Conservation (phyloP, 495 filamentous ascomycete species). For the Tuber borchii region DNA sequence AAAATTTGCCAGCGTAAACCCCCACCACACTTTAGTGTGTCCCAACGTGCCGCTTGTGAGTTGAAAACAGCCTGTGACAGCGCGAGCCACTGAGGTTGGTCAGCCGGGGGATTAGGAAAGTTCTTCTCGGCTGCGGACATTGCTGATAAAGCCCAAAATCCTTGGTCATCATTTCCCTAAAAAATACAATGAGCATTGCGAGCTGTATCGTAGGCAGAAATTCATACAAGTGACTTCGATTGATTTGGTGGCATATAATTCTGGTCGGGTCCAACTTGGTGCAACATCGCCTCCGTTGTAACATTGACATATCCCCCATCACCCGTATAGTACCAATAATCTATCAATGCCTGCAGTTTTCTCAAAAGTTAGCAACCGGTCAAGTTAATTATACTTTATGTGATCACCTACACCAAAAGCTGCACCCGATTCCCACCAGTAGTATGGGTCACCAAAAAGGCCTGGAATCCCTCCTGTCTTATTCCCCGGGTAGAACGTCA, state of each 20-base stretch:
- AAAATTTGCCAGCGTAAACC: conserved; percentile 88
- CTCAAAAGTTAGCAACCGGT: conserved; percentile 15
- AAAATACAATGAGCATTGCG: not conserved
- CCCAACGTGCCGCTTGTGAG: conserved; percentile 64
- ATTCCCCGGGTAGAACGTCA: conserved; percentile 63
- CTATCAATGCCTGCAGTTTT: conserved; percentile 47
- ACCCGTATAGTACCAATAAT: conserved; percentile 73
- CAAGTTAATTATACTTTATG: conserved; percentile 1
- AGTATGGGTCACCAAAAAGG: conserved; percentile 50
- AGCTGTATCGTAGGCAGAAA: not conserved
- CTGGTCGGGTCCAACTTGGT: conserved; percentile 58
- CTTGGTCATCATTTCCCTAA: conserved; percentile 74
- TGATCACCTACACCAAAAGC: conserved; percentile 41
- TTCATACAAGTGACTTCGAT: conserved; percentile 54
- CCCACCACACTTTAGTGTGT: conserved; percentile 59
- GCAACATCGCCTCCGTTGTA: conserved; percentile 56
- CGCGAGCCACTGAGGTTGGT: conserved; percentile 62
- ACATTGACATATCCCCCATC: conserved; percentile 63
- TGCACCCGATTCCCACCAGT: conserved; percentile 67
- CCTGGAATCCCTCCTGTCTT: conserved; percentile 57
- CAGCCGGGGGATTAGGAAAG: conserved; percentile 57
- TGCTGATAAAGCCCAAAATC: conserved; percentile 71
- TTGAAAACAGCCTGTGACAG: conserved; percentile 77
- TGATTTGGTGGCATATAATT: conserved; percentile 71
- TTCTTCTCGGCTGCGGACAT: conserved; percentile 69